Base-by-base conservation (phyloP, 768 basidiomycete genomes). In the Phlebiopsis gigantea region DNA sequence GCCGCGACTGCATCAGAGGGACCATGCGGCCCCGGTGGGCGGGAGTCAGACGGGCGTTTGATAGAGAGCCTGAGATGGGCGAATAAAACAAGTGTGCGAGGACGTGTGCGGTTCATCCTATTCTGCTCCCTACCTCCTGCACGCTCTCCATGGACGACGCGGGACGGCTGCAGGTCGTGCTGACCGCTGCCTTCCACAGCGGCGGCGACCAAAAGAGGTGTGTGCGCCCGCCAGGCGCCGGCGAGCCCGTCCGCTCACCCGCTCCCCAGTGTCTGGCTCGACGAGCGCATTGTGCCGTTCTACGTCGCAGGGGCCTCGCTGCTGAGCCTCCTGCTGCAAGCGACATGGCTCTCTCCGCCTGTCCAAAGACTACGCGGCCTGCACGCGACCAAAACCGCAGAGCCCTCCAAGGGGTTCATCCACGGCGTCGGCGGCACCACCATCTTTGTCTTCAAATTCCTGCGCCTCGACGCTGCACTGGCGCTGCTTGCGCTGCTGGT, bases 301-400 rank as follows among this genome's bases (percentile, higher is more conserved):
- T 59, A 59, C 43, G 58, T 53, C 7, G 53, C 58, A 17, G 58
- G 42, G 15, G 41, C 45, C n/a, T 59, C 58, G 15, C 26, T 56
- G n/a, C 25, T 50, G 8, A 1, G 25, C 9, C 29, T 59, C 15
- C 34, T 25, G 9, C 43, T 56, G 2, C 55, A 56, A 5, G 55
- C 45, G 1, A 43, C 51, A 21, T 46, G 48, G 28, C 12, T 7
- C 21, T 56, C 55, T 30, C 46, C 46, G 52, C 43, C 43, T 5
- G 43, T 56, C 9, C 54, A 41, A 34, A 49, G 30, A 31, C 42
- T 59, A 14, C 39, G 49, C 17, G 43, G 25, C 25, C n/a, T 26
- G 3, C 30, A 19, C 7, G 25, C 25, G 9, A n/a, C 28, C 26
- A 34, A 48, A 21, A 25, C 29, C 9, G 30, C 21, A 15, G 55